Evolutionary conservation across 2,329 filamentous ascomycete species (phyloP).

Genomic region (Trichophyton equinum): DNA sequence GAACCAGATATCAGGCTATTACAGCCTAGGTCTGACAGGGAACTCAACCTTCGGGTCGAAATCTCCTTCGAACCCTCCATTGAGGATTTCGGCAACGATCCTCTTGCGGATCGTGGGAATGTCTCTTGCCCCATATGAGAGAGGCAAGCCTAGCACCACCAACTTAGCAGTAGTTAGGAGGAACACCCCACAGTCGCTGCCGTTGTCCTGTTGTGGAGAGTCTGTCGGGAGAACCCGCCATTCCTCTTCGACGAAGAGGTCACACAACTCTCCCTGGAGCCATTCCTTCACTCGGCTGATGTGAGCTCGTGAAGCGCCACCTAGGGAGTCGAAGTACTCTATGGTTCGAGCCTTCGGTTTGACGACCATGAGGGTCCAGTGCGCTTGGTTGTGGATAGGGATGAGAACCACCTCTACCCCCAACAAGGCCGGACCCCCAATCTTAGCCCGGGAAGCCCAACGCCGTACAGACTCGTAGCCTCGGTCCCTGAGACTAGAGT

Average conservation of each 20-base stretch:
- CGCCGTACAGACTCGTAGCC: slow-evolving; percentile 29
- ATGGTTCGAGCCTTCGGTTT: slow-evolving; percentile 32
- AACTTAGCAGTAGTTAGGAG: slow-evolving; percentile 38
- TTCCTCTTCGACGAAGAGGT: slow-evolving; percentile 30
- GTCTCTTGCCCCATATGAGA: slow-evolving; percentile 29
- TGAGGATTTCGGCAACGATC: slow-evolving; percentile 38
- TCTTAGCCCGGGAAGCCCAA: slow-evolving; percentile 37
- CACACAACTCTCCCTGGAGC: slow-evolving; percentile 32
- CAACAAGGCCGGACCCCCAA: slow-evolving; percentile 33
- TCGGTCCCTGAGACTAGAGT: slow-evolving; percentile 30
- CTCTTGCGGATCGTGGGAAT: slow-evolving; percentile 32
- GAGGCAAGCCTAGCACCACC: slow-evolving; percentile 32
- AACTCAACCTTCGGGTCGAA: slow-evolving; percentile 20
- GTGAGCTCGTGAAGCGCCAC: slow-evolving; percentile 21
- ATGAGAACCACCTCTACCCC: slow-evolving; percentile 37
- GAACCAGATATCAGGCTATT: slow-evolving; percentile 4
- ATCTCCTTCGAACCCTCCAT: slow-evolving; percentile 33
- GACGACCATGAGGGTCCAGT: slow-evolving; percentile 39
- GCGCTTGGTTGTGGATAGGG: slow-evolving; percentile 34
- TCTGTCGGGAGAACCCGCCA: slow-evolving; percentile 30
- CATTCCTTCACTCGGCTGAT: slow-evolving; percentile 29
- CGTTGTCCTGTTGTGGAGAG: slow-evolving; percentile 36
- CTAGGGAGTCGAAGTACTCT: slow-evolving; percentile 38
- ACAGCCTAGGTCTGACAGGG: slow-evolving; percentile 12
- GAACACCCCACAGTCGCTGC: slow-evolving; percentile 40